Conservation (phyloP, 306 rosid species). For the Trifolium repens region DNA sequence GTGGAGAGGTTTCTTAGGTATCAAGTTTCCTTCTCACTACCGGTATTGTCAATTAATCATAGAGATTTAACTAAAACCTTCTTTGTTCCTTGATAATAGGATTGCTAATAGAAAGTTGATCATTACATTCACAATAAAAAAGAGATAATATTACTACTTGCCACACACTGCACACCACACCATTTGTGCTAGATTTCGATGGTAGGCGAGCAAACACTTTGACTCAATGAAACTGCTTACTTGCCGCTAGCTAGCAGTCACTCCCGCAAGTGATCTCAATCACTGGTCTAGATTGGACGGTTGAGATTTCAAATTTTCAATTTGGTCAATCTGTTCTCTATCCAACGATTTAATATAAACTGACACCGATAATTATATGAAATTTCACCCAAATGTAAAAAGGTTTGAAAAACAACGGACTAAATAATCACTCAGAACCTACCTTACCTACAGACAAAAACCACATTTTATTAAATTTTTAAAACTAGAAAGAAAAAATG, state of each 20-base stretch:
- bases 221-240: background rate
- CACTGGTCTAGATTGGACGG: background rate
- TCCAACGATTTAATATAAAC: too few species aligned
- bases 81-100: too few species aligned
- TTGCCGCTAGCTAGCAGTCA: background rate
- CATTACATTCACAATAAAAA: too few species aligned
- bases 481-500: background rate
- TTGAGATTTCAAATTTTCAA: background rate
- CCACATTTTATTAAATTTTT: background rate
- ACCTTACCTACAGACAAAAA: slow-evolving; percentile 32
- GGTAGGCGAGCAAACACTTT: background rate
- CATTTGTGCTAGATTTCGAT: too few species aligned
- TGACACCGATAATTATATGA: too few species aligned
- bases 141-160: too few species aligned
- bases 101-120: too few species aligned
- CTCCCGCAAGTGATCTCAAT: background rate
- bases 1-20: too few species aligned
- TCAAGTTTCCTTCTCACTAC: too few species aligned
- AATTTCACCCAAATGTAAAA: background rate
- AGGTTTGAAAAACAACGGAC: slow-evolving; percentile 1
- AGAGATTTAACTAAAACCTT: too few species aligned
- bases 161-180: too few species aligned
- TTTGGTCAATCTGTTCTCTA: background rate
- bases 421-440: background rate
- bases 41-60: too few species aligned